A percentile compares a stretch with the other conserved stretches of the same genome.
These are phyloP conservation scores for Saprolegnia parasitica DNA, from an alignment of 352 stramenopile genomes.

Conservation along the genomic window DNA sequence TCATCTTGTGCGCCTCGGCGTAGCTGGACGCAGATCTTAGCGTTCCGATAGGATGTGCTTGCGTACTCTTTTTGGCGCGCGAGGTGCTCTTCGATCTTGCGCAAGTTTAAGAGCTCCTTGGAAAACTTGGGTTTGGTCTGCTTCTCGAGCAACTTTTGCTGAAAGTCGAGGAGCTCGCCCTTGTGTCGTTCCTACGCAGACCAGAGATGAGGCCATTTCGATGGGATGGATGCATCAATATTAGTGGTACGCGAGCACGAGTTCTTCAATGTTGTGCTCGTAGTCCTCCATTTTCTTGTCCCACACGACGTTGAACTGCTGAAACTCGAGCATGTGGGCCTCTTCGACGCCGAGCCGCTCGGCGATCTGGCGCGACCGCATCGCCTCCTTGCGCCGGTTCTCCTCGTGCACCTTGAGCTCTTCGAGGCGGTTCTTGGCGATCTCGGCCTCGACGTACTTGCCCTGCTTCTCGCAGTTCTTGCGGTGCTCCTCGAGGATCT, in stretches of 20 bases:
- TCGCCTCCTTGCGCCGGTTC: slow-evolving; percentile 92
- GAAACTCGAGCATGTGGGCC: slow-evolving; percentile 97
- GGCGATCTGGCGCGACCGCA: slow-evolving; percentile 92
- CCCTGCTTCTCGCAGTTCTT: slow-evolving; percentile 96
- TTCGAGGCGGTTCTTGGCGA: slow-evolving; percentile 94
- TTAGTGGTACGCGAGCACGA: slow-evolving; percentile 77
- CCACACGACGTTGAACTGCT: slow-evolving; percentile 96
- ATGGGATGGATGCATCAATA: background rate
- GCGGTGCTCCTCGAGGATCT: slow-evolving; percentile 92
- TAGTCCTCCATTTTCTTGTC: slow-evolving; percentile 96
- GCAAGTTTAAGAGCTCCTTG: slow-evolving; percentile 91
- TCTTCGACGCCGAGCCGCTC: slow-evolving; percentile 94
- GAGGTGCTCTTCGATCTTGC: slow-evolving; percentile 90
- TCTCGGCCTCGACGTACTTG: slow-evolving; percentile 97
- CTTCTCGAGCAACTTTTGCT: slow-evolving; percentile 89
- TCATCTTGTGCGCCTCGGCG: slow-evolving; percentile 94
- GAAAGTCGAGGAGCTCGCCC: slow-evolving; percentile 89
- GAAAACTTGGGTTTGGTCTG: slow-evolving; percentile 91
- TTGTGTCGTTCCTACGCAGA: slow-evolving; percentile 62
- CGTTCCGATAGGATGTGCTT: background rate
- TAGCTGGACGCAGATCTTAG: slow-evolving; percentile 54
- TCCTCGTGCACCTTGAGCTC: slow-evolving; percentile 96
- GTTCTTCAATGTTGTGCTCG: slow-evolving; percentile 86
- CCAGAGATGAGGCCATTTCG: background rate
- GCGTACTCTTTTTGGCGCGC: slow-evolving; percentile 84